phyloP scores from a whole-genome alignment of 768 basidiomycete genomes.

The Pulveroboletus sp. region DNA sequence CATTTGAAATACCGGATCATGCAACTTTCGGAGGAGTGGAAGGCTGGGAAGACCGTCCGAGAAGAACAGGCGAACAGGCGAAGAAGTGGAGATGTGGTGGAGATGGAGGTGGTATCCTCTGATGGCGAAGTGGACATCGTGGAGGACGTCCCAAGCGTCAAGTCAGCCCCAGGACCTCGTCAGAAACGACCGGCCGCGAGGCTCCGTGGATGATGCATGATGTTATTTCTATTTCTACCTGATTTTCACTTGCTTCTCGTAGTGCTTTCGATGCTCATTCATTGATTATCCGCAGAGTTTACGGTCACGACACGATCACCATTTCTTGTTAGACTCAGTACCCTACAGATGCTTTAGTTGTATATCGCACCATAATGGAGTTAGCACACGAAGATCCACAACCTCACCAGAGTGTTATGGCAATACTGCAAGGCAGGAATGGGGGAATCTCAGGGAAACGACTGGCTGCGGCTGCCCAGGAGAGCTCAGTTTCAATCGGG shows the following conservation, averaged over 20 bases:
- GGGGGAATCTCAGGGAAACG: no score
- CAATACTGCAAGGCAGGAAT: no score
- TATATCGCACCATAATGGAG: slow-evolving; percentile 14
- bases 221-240: neutral
- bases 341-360: slow-evolving; percentile 16
- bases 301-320: neutral
- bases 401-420: no score
- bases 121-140: slow-evolving; percentile 42
- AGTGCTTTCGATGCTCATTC: slow-evolving; percentile 3
- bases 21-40: slow-evolving; percentile 54
- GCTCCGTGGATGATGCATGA: slow-evolving; percentile 26
- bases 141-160: slow-evolving; percentile 25
- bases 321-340: slow-evolving; percentile 12
- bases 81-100: slow-evolving; percentile 18
- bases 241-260: slow-evolving; percentile 5
- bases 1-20: slow-evolving; percentile 40
- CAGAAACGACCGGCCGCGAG: slow-evolving; percentile 19
- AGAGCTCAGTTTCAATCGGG: no score
- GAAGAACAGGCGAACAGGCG: slow-evolving; percentile 31
- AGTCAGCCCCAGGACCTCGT: slow-evolving; percentile 7
- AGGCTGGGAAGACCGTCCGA: slow-evolving; percentile 40
- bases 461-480: no score
- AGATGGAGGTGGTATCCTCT: slow-evolving; percentile 26
- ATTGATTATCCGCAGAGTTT: slow-evolving; percentile 1
- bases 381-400: no score